Percentiles rank a stretch among this genome's conserved stretches.
These are phyloP conservation scores for Naganishia sp. DNA, from an alignment of 1,284 basidiomycete genomes.

Conservation along the genomic window DNA sequence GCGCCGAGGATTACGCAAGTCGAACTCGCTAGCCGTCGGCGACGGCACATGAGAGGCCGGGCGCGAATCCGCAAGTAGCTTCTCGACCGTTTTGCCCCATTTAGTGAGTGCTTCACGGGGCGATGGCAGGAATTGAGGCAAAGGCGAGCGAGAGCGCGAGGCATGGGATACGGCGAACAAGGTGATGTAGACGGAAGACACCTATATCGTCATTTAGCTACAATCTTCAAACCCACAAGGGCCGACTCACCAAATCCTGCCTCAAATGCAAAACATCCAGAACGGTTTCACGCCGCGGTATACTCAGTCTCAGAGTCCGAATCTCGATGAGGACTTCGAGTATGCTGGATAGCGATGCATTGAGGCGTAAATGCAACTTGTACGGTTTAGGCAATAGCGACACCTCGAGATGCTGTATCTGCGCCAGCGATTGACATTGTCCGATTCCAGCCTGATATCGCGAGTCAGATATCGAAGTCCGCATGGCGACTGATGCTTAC, in stretches of 20 bases:
- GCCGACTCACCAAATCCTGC: conserved; percentile 52
- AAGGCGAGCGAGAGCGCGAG: conserved; percentile 52
- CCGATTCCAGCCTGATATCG: conserved; percentile 39
- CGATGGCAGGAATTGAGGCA: conserved; percentile 57
- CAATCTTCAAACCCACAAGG: not conserved
- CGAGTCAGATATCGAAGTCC: not conserved
- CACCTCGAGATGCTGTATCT: conserved; percentile 52
- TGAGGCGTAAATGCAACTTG: conserved; percentile 51
- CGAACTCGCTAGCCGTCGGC: conserved; percentile 5
- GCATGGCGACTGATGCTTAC: not conserved
- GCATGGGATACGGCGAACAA: conserved; percentile 56
- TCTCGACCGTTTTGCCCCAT: conserved; percentile 48
- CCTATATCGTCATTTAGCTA: conserved; percentile 31
- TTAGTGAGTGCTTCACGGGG: conserved; percentile 51
- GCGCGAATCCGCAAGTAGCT: conserved; percentile 41
- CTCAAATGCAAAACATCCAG: conserved; percentile 56
- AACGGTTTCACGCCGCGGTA: conserved; percentile 53
- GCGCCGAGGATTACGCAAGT: not conserved
- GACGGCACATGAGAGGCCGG: conserved; percentile 21
- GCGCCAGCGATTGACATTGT: conserved; percentile 43
- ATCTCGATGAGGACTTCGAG: conserved; percentile 53
- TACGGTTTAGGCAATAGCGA: conserved; percentile 56
- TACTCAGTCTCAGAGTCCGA: conserved; percentile 51
- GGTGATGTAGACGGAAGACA: conserved; percentile 53
- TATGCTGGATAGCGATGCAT: conserved; percentile 51